Percentiles rank a stretch among this genome's conserved stretches.
Conservation (phyloP, 1,284 basidiomycete genomes). For the Ustilago curta region DNA sequence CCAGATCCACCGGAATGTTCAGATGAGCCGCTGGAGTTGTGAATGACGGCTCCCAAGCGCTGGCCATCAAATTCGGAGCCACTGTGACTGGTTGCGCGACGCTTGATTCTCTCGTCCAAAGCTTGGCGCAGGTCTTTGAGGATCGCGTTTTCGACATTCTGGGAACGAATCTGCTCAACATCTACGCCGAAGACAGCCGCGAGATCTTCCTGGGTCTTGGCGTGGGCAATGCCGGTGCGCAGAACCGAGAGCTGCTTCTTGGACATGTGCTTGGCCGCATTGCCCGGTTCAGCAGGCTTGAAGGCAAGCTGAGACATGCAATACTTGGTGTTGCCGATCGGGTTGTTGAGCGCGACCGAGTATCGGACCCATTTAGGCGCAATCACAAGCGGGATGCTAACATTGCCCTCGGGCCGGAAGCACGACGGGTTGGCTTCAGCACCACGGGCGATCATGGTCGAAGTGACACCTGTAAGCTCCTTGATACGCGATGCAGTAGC, state of each 20-base stretch:
- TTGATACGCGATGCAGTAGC: conserved; percentile 83
- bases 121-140: conserved; percentile 36
- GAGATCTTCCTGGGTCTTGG: conserved; percentile 55
- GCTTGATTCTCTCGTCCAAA: conserved; percentile 15
- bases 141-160: conserved; percentile 27
- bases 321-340: conserved; percentile 91
- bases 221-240: conserved; percentile 38
- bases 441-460: conserved; percentile 94
- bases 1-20: conserved; percentile 1
- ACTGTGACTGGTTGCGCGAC: conserved; percentile 10
- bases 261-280: conserved; percentile 21
- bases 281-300: conserved; percentile 48
- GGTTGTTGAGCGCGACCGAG: conserved; percentile 73
- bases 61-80: conserved; percentile 29
- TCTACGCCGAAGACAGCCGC: conserved; percentile 47
- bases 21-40: conserved; percentile 18
- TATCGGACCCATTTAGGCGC: conserved; percentile 63
- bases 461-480: conserved; percentile 78
- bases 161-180: conserved; percentile 18
- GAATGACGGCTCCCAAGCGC: conserved; percentile 32
- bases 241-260: conserved; percentile 44
- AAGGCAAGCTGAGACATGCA: conserved; percentile 74
- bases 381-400: conserved; percentile 56
- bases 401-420: conserved; percentile 74
- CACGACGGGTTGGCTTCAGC: conserved; percentile 93